phyloP scores from a whole-genome alignment of 2,329 filamentous ascomycete genomes.

The Aureobasidium melanogenum region DNA sequence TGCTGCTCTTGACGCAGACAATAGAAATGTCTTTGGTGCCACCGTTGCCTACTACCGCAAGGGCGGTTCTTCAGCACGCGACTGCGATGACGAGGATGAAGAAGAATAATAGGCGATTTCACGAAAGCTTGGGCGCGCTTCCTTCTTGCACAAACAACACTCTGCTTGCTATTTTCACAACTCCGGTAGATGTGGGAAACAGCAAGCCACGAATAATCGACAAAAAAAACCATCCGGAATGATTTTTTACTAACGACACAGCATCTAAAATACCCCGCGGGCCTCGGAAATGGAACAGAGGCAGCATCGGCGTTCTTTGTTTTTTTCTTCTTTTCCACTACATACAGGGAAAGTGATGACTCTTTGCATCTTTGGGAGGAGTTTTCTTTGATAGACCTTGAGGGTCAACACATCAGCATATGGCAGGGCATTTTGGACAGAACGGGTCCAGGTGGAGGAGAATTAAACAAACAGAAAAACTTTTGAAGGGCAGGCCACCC shows the following conservation, averaged over 20 bases:
- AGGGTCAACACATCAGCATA: neutral
- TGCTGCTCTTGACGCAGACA: slow-evolving; percentile 34
- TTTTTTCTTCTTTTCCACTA: neutral
- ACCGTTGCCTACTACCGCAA: slow-evolving; percentile 29
- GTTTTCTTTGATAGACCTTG: neutral
- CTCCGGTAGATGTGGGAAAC: neutral
- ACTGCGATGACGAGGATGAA: slow-evolving; percentile 3
- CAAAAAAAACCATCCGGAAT: slow-evolving; percentile 6
- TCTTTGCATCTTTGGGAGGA: neutral
- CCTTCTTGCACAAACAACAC: neutral
- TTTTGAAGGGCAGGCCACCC: neutral
- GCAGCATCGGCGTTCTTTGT: neutral
- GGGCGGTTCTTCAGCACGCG: neutral
- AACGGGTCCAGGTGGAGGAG: neutral
- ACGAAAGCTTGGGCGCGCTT: neutral
- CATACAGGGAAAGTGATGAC: neutral
- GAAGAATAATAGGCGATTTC: neutral
- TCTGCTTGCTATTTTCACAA: neutral
- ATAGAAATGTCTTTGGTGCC: slow-evolving; percentile 41
- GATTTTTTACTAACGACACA: slow-evolving; percentile 9
- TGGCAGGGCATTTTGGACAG: neutral
- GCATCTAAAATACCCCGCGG: slow-evolving; percentile 5
- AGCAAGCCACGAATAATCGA: neutral
- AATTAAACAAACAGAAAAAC: neutral
- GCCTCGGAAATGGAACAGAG: slow-evolving; percentile 1